Evolutionary conservation across 352 stramenopile genomes (phyloP).

Genomic region (Pythium dissotocum): DNA sequence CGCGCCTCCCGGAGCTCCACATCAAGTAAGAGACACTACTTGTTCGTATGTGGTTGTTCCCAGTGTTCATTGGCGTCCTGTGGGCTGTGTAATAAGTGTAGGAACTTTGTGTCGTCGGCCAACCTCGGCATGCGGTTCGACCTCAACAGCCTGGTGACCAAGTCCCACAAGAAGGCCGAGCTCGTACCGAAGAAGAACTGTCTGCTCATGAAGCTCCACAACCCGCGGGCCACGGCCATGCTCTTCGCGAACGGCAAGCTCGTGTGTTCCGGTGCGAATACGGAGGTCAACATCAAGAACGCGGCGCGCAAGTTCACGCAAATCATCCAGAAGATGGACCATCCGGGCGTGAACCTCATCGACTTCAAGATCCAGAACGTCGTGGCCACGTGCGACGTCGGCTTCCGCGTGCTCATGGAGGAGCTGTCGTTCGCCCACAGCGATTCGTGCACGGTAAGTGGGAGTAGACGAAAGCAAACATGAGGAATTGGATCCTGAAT

Average conservation of each 20-base stretch:
- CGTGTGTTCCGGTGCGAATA: constrained; percentile 73
- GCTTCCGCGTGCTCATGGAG: constrained; percentile 81
- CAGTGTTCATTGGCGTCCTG: neutral
- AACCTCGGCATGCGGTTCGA: constrained; percentile 85
- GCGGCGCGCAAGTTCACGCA: constrained; percentile 80
- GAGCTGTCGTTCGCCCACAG: constrained; percentile 77
- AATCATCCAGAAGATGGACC: constrained; percentile 87
- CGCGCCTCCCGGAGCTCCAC: constrained; percentile 39
- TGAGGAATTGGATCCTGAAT: neutral
- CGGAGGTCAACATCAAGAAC: constrained; percentile 74
- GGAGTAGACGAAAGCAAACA: neutral
- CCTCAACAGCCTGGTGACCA: constrained; percentile 63
- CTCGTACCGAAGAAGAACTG: constrained; percentile 88
- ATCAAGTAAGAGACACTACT: constrained; percentile 51
- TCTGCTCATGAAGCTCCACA: constrained; percentile 77
- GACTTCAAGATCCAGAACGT: constrained; percentile 90
- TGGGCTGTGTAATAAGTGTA: constrained; percentile 17
- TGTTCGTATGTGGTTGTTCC: neutral
- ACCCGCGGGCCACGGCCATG: constrained; percentile 76
- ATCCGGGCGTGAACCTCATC: constrained; percentile 82
- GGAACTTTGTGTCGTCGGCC: constrained; percentile 79
- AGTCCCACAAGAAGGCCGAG: constrained; percentile 74
- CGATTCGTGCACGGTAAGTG: constrained; percentile 65
- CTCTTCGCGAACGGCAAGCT: constrained; percentile 85
- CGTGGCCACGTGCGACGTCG: constrained; percentile 65